Evolutionary conservation across 768 basidiomycete genomes (phyloP).

Genomic region (Amanita rimosa): DNA sequence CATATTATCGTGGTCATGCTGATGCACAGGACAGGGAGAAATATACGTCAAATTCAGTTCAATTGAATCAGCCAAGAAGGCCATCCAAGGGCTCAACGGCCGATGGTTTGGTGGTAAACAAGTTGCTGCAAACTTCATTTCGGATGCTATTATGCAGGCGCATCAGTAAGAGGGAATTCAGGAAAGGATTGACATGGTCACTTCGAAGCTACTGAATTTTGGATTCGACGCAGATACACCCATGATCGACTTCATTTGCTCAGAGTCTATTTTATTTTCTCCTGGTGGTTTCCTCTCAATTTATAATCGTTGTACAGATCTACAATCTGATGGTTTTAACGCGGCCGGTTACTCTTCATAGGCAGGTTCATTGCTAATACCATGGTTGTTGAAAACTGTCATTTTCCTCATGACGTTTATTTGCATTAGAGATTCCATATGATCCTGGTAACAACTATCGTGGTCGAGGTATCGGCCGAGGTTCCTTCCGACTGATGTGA

Average conservation of each 20-base stretch:
- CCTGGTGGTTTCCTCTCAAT: constrained; percentile 17
- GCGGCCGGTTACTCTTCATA: constrained; percentile 13
- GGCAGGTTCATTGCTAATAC: constrained; percentile 21
- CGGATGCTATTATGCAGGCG: constrained; percentile 90
- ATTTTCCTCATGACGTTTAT: constrained; percentile 19
- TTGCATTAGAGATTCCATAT: constrained; percentile 15
- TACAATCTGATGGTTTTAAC: constrained; percentile 9
- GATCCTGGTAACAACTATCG: constrained; percentile 6
- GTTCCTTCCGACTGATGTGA: constrained; percentile 7
- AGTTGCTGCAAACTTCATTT: constrained; percentile 80
- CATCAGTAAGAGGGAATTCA: constrained; percentile 44
- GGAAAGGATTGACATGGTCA: constrained; percentile 8
- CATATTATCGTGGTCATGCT: neutral
- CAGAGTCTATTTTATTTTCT: constrained; percentile 19
- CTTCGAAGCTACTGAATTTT: constrained; percentile 20
- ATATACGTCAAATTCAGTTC: constrained; percentile 90
- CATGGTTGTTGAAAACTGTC: constrained; percentile 19
- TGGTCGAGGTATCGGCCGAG: constrained; percentile 15
- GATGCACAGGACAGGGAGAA: constrained; percentile 57
- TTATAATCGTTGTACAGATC: constrained; percentile 19
- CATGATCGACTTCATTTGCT: constrained; percentile 21
- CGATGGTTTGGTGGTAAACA: constrained; percentile 96
- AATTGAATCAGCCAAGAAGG: constrained; percentile 71
- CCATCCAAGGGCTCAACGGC: constrained; percentile 85
- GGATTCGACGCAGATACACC: constrained; percentile 19